Percentiles rank a stretch among this genome's conserved stretches.
These are phyloP conservation scores for Zygnema cylindricum DNA, from an alignment of 139 green algal species.

Conservation along the genomic window DNA sequence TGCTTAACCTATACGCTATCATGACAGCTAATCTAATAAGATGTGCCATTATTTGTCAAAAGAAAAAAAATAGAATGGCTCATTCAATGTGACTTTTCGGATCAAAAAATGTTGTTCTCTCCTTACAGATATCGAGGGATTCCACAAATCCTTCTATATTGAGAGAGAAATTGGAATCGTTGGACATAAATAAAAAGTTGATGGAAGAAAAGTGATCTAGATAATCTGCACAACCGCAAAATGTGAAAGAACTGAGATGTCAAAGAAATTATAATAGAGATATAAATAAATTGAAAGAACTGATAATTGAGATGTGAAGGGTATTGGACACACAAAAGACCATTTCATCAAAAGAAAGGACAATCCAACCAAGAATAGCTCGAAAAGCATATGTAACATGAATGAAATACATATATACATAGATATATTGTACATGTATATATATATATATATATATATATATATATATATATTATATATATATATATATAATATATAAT, in stretches of 20 bases:
- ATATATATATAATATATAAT: no score
- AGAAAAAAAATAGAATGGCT: no score
- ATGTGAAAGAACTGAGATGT: background rate
- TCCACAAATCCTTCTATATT: conserved; percentile 26
- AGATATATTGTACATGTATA: background rate
- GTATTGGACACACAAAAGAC: background rate
- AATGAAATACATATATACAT: background rate
- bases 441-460: background rate
- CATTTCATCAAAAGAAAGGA: background rate
- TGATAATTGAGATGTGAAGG: background rate
- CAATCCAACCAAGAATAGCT: background rate
- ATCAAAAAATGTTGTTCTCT: no score
- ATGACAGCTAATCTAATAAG: no score
- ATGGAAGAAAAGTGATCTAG: conserved; percentile 10
- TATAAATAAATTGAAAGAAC: background rate
- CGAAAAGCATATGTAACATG: background rate
- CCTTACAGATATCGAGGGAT: conserved; percentile 16
- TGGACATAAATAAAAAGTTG: background rate
- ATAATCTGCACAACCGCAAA: conserved; percentile 12
- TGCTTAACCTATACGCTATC: no score
- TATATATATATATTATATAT: background rate
- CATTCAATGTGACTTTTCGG: no score
- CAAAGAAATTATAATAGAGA: background rate
- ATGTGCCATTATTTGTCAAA: no score
- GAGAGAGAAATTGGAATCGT: background rate